Base-by-base conservation (phyloP, 257 asterid genomes). In the Cruciata laevipes region DNA sequence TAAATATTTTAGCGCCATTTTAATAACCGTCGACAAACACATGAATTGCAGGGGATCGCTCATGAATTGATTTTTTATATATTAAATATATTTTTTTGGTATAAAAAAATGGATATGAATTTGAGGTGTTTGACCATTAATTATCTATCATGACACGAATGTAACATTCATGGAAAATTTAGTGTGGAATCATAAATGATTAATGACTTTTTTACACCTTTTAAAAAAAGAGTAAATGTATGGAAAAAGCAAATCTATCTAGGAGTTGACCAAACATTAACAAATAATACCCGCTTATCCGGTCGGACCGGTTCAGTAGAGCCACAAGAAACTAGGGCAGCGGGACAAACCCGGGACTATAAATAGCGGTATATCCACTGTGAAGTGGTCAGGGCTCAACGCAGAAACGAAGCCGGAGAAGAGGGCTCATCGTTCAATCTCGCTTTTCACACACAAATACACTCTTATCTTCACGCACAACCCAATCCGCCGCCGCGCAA, bases 401-500 rank as follows among this genome's bases (percentile, higher is more conserved):
- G 77, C 67, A 76, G 73, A 75, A 75, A 82, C 87, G 77, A 68
- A 84, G 87, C 87, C 87, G 80, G 68, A 72, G 85, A 74, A 80
- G 84, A 82, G 84, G 87, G 84, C 85, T 76, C 71, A 68, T 72
- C 62, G 61, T 68, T 71, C 66, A 70, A 21, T 14, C 21, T 42
- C 33, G 0, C 21, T 30, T 10, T 10, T 65, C 55, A 47, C 55
- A 42, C 55, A 47, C 55, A 47, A 47, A 16, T 21, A 47, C 55
- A 47, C 12, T 13, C 24, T 40, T 21, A 32, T 13, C 57, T 61
- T 51, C 49, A 63, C 74, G 74, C 13, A n/a, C 31, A 47, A 16
- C 20, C 59, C 5, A 55, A 63, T 20, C 64, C 12, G 25, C 37
- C 61, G 18, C 49, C 61, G 18, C 33, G 58, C 61, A 55, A 69